Conservation (phyloP, 441 rosid genomes). For the Biscutella auriculata region DNA sequence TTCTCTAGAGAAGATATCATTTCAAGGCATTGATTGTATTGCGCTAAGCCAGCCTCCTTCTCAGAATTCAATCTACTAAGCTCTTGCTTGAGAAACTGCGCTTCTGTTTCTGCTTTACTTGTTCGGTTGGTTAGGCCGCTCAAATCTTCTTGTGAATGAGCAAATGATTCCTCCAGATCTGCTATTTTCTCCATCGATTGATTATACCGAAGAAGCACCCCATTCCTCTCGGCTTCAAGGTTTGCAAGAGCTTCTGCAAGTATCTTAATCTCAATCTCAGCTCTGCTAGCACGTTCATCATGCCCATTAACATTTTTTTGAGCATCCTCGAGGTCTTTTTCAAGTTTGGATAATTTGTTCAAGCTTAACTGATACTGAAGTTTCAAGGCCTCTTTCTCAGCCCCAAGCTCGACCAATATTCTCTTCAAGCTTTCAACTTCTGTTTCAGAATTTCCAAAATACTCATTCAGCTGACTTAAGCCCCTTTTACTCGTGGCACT, state of each 20-base stretch:
- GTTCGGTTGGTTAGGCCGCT: constrained; percentile 29
- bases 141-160: constrained; percentile 25
- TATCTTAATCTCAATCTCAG: constrained; percentile 44
- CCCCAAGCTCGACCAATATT: constrained; percentile 38
- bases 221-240: constrained; percentile 50
- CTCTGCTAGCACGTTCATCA: constrained; percentile 49
- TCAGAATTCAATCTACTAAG: constrained; percentile 33
- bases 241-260: constrained; percentile 43
- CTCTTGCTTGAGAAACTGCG: constrained; percentile 37
- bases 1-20: constrained; percentile 52
- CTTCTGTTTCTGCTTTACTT: constrained; percentile 40
- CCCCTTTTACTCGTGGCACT: constrained; percentile 42
- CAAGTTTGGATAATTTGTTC: constrained; percentile 39
- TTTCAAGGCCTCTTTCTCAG: constrained; percentile 46
- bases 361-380: constrained; percentile 37
- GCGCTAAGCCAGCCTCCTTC: constrained; percentile 37
- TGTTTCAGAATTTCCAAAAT: constrained; percentile 19
- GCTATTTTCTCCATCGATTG: constrained; percentile 38
- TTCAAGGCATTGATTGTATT: constrained; percentile 44
- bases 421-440: constrained; percentile 42
- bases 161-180: constrained; percentile 32
- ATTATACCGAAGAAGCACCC: constrained; percentile 35
- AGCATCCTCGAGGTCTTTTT: constrained; percentile 36
- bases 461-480: constrained; percentile 43
- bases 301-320: constrained; percentile 38